Evolutionary conservation across 129 eudicot species (phyloP).

Genomic region (Helianthus tuberosus): DNA sequence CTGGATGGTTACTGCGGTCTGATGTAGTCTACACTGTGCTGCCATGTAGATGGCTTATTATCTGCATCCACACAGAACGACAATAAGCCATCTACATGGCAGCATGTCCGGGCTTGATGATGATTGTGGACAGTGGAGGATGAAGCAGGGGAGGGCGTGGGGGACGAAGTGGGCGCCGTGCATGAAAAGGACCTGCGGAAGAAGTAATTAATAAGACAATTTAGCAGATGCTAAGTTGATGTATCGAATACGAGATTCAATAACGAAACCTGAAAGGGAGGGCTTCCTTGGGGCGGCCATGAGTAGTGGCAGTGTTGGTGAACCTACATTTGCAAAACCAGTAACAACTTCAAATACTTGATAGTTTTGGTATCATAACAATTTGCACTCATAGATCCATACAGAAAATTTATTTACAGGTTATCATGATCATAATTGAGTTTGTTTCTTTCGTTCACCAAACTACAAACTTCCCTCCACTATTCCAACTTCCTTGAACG

Average conservation of each 20-base stretch:
- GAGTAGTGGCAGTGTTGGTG: slow-evolving; percentile 32
- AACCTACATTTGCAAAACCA: slow-evolving; percentile 14
- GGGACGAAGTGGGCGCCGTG: slow-evolving; percentile 5
- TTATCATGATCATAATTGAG: not conserved
- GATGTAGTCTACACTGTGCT: too few species aligned
- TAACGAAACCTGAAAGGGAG: slow-evolving; percentile 21
- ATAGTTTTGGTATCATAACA: not conserved
- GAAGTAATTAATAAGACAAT: not conserved
- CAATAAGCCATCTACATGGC: too few species aligned
- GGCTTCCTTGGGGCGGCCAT: slow-evolving; percentile 11
- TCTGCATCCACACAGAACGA: too few species aligned
- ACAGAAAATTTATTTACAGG: not conserved
- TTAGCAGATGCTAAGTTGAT: not conserved
- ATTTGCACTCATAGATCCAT: not conserved
- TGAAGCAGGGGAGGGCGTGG: not conserved
- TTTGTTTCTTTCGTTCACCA: not conserved
- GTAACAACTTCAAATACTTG: not conserved
- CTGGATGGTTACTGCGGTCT: too few species aligned
- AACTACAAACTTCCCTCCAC: not conserved
- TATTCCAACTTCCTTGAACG: not conserved
- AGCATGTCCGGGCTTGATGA: not conserved
- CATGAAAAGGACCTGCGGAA: slow-evolving; percentile 24
- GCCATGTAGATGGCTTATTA: too few species aligned
- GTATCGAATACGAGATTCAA: not conserved
- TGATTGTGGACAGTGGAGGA: slow-evolving; percentile 17